These are phyloP conservation scores for maize (Zea mays) DNA, from an alignment of 176 grass and related monocot genomes.

Conservation along the genomic window DNA sequence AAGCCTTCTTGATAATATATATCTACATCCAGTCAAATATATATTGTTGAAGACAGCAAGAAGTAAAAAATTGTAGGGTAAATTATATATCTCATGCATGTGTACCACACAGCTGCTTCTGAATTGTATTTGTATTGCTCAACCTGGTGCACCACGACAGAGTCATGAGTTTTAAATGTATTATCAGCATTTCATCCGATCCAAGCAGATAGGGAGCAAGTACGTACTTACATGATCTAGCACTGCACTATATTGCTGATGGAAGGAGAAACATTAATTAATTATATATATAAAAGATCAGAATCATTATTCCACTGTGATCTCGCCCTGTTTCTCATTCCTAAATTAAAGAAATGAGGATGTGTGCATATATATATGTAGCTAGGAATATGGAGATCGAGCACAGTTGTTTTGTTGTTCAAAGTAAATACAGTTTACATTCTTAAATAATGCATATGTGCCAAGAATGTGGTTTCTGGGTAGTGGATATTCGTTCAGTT, in stretches of 20 bases:
- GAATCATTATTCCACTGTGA: not conserved
- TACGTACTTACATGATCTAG: no score
- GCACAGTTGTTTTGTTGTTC: not conserved
- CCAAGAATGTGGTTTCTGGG: not conserved
- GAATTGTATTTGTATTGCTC: not conserved
- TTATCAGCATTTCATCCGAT: not conserved
- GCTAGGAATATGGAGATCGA: not conserved
- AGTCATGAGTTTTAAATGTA: not conserved
- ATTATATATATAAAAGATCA: not conserved
- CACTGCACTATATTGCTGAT: not conserved
- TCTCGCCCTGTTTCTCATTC: not conserved
- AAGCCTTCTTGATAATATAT: not conserved
- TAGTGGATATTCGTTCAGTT: not conserved
- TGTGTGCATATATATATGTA: not conserved
- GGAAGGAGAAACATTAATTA: not conserved
- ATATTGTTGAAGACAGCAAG: not conserved
- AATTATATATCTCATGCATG: not conserved
- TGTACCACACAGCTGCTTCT: not conserved
- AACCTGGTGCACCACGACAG: not conserved
- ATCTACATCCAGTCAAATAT: not conserved
- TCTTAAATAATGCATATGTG: not conserved
- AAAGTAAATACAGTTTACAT: not conserved
- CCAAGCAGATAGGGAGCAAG: not conserved
- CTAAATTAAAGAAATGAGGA: not conserved
- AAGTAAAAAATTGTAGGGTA: not conserved